These are phyloP conservation scores for Penicillium parvum DNA, from an alignment of 495 filamentous ascomycete genomes.

Conservation along the genomic window DNA sequence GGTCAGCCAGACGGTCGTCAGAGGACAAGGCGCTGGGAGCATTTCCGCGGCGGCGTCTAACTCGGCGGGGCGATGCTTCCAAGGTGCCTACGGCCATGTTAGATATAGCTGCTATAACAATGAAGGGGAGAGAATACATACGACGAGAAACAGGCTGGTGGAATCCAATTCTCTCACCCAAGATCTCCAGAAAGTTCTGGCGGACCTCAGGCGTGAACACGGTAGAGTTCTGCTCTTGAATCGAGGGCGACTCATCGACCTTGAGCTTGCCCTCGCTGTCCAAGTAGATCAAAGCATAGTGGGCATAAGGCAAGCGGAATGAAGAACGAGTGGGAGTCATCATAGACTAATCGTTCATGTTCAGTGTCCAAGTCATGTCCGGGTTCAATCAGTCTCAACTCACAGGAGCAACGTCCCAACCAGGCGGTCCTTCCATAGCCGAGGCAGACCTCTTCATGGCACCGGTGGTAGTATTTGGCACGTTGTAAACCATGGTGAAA, in stretches of 20 bases:
- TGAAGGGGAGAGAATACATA: constrained; percentile 14
- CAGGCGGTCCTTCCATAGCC: constrained; percentile 24
- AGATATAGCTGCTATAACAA: background rate
- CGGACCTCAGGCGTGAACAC: constrained; percentile 38
- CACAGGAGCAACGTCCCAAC: constrained; percentile 39
- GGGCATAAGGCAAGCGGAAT: constrained; percentile 31
- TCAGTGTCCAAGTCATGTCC: background rate
- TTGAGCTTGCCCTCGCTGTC: constrained; percentile 37
- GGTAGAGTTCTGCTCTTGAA: constrained; percentile 30
- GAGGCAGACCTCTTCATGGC: constrained; percentile 38
- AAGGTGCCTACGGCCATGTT: constrained; percentile 8
- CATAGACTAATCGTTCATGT: constrained; percentile 27
- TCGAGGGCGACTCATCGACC: constrained; percentile 35
- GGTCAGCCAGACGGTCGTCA: constrained; percentile 21
- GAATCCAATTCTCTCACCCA: constrained; percentile 31
- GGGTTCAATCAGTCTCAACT: constrained; percentile 9
- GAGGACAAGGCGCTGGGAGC: constrained; percentile 11
- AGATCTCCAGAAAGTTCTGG: constrained; percentile 36
- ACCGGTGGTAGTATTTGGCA: constrained; percentile 23
- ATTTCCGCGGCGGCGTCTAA: constrained; percentile 32
- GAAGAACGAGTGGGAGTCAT: constrained; percentile 25
- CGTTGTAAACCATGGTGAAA: constrained; percentile 34
- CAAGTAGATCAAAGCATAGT: constrained; percentile 43
- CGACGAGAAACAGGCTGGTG: constrained; percentile 27
- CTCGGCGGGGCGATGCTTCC: constrained; percentile 27